phyloP scores from a whole-genome alignment of 768 basidiomycete genomes.

The Boletellus sp. region DNA sequence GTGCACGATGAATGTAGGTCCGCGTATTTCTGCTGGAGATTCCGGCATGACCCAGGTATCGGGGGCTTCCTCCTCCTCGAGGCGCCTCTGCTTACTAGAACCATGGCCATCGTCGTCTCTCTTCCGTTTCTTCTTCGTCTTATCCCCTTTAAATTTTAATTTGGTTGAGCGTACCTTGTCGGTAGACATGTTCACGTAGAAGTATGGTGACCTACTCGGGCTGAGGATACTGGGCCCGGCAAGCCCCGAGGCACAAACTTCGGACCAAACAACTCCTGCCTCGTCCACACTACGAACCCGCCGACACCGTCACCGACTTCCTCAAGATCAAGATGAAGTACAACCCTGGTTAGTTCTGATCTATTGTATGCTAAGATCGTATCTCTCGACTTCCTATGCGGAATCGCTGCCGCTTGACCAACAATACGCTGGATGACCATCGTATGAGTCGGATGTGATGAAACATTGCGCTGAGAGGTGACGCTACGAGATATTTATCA shows the following conservation, averaged over 20 bases:
- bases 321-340: constrained; percentile 76
- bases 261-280: constrained; percentile 36
- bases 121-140: constrained; percentile 78
- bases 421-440: constrained; percentile 53
- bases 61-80: constrained; percentile 59
- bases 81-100: constrained; percentile 43
- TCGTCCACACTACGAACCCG: constrained; percentile 23
- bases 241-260: constrained; percentile 24
- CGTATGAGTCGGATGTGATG: constrained; percentile 41
- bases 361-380: constrained; percentile 14
- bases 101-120: constrained; percentile 48
- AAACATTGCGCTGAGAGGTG: constrained; percentile 8
- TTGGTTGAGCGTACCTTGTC: constrained; percentile 65
- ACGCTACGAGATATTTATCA: constrained; percentile 31
- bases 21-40: constrained; percentile 68
- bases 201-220: too few species aligned
- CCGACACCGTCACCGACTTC: constrained; percentile 52
- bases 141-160: constrained; percentile 89
- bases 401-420: constrained; percentile 27
- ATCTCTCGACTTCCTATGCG: constrained; percentile 17
- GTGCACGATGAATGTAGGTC: constrained; percentile 83
- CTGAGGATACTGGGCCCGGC: constrained; percentile 15
- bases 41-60: constrained; percentile 82
- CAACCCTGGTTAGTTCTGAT: constrained; percentile 69
- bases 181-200: constrained; percentile 33